Percentiles rank a stretch among this genome's conserved stretches.
phyloP scores from a whole-genome alignment of 2,329 filamentous ascomycete species.

The Sarocladium brachiariae region DNA sequence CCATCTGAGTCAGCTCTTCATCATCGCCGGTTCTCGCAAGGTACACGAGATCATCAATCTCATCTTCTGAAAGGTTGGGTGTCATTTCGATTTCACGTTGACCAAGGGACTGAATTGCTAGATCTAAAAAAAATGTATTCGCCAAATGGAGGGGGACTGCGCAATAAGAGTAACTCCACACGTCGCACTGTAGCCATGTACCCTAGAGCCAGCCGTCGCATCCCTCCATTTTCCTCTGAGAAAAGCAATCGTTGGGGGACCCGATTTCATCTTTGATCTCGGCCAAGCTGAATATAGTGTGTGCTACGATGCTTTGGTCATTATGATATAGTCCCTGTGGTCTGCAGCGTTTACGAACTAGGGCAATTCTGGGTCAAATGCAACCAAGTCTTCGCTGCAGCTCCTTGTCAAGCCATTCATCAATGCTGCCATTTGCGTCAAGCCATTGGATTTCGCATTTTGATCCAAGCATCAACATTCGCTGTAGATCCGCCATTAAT shows the following conservation, averaged over 20 bases:
- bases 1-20: slow-evolving; percentile 53
- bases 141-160: slow-evolving; percentile 31
- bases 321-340: no score
- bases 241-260: no score
- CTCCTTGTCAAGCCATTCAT: slow-evolving; percentile 41
- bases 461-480: slow-evolving; percentile 65
- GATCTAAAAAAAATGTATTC: slow-evolving; percentile 10
- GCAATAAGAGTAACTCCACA: slow-evolving; percentile 22
- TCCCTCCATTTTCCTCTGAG: no score
- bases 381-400: slow-evolving; percentile 19
- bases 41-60: slow-evolving; percentile 89
- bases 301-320: no score
- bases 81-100: slow-evolving; percentile 29
- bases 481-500: slow-evolving; percentile 53
- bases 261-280: neutral
- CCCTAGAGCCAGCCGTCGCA: slow-evolving; percentile 1
- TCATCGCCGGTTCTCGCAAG: slow-evolving; percentile 73
- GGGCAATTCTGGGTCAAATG: no score
- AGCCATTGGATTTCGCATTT: slow-evolving; percentile 75
- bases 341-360: no score
- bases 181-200: slow-evolving; percentile 26
- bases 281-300: neutral
- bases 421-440: slow-evolving; percentile 46
- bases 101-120: slow-evolving; percentile 11
- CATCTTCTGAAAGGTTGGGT: slow-evolving; percentile 61